A percentile compares a stretch with the other conserved stretches of the same genome.
Evolutionary conservation across 805 yeast genomes (phyloP).

Genomic region (Ogataea minuta): DNA sequence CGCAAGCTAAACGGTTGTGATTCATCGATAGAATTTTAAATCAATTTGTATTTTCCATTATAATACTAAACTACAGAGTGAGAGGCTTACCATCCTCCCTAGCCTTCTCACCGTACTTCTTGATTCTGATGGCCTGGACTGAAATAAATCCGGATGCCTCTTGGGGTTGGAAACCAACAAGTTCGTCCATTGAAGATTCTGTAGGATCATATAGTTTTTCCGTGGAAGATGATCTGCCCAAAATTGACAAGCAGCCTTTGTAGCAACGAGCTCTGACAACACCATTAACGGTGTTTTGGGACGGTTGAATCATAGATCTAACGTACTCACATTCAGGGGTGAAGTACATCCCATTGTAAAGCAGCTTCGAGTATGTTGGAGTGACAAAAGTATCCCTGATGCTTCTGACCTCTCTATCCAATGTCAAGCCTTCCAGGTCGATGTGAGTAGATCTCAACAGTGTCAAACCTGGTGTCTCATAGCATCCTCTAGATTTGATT

Average conservation of each 20-base stretch:
- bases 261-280: constrained; percentile 89
- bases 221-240: constrained; percentile 94
- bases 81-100: constrained; percentile 68
- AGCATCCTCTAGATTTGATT: constrained; percentile 98
- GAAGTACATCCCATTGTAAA: constrained; percentile 97
- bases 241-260: constrained; percentile 81
- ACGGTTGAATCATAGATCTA: constrained; percentile 90
- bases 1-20: too few relatives aligned
- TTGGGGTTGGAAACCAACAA: constrained; percentile 95
- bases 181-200: constrained; percentile 98
- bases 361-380: constrained; percentile 80
- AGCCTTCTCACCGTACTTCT: constrained; percentile 96
- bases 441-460: constrained; percentile 90
- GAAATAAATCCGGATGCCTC: constrained; percentile 97
- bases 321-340: constrained; percentile 97
- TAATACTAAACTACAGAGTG: constrained; percentile 34
- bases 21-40: neutral
- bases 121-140: constrained; percentile 96
- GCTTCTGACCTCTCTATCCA: constrained; percentile 97
- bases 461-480: constrained; percentile 98
- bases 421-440: constrained; percentile 94
- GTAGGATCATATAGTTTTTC: constrained; percentile 97
- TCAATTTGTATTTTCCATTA: too few relatives aligned
- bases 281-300: constrained; percentile 95
- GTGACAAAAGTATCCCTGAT: constrained; percentile 96